phyloP scores from a whole-genome alignment of 2,329 filamentous ascomycete species.

The Drechslera avenae region DNA sequence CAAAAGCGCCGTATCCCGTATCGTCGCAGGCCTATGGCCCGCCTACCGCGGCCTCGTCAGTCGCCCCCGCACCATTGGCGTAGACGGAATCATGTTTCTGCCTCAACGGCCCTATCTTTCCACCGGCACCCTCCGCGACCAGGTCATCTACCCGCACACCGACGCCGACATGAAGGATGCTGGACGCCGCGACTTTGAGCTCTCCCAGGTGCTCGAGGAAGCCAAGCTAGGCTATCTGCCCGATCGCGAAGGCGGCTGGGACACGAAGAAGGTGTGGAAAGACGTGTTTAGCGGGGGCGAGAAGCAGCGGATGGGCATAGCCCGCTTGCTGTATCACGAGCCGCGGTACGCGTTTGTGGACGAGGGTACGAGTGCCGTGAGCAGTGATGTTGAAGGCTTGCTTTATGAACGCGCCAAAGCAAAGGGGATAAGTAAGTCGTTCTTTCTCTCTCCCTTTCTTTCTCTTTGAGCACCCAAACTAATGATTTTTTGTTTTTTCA shows the following conservation, averaged over 20 bases:
- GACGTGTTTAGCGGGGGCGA: conserved; percentile 96
- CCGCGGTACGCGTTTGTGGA: conserved; percentile 93
- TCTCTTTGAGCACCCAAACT: background rate
- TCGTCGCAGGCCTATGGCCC: conserved; percentile 93
- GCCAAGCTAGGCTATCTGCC: conserved; percentile 88
- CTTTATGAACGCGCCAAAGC: conserved; percentile 93
- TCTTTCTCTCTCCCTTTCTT: background rate
- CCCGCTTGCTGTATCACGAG: conserved; percentile 90
- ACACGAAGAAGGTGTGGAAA: conserved; percentile 97
- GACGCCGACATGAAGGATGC: conserved; percentile 90
- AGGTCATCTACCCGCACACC: conserved; percentile 96
- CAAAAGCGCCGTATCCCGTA: conserved; percentile 84
- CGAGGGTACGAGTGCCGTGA: conserved; percentile 93
- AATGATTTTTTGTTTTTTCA: background rate
- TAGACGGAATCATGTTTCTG: conserved; percentile 97
- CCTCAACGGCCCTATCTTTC: conserved; percentile 92
- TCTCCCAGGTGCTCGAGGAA: conserved; percentile 78
- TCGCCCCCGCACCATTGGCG: conserved; percentile 76
- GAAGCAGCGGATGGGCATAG: conserved; percentile 94
- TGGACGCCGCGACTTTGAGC: conserved; percentile 75
- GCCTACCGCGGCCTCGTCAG: conserved; percentile 92
- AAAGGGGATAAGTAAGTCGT: conserved; percentile 88
- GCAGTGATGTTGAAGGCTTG: conserved; percentile 89
- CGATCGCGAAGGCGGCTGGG: conserved; percentile 92
- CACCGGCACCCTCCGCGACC: conserved; percentile 89